A percentile compares a stretch with the other conserved stretches of the same genome.
Evolutionary conservation across 2,329 filamentous ascomycete genomes (phyloP).

Genomic region (Xylogone sp.): DNA sequence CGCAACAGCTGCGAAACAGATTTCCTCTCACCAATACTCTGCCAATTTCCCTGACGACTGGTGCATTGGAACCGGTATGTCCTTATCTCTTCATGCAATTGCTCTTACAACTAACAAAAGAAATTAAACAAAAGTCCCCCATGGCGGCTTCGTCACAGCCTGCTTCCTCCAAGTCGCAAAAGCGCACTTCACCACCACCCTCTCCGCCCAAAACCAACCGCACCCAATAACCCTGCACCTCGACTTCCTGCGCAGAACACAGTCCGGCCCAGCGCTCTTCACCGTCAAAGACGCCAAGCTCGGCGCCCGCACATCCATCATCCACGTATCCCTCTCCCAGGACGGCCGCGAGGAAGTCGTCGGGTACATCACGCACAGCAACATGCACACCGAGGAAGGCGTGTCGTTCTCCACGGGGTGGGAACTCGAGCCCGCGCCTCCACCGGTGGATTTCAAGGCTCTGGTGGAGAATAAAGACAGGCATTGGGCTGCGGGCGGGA

Average conservation of each 20-base stretch:
- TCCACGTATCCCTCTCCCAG: conserved; percentile 59
- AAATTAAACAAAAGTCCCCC: conserved; percentile 63
- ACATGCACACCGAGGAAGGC: conserved; percentile 56
- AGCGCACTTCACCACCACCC: conserved; percentile 55
- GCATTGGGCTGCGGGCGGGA: conserved; percentile 34
- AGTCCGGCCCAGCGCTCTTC: conserved; percentile 52
- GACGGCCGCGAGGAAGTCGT: conserved; percentile 55
- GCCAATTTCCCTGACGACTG: conserved; percentile 54
- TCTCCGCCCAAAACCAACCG: conserved; percentile 54
- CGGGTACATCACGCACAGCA: conserved; percentile 61
- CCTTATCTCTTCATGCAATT: not conserved
- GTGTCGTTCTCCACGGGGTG: conserved; percentile 52
- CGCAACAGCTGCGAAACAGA: conserved; percentile 43
- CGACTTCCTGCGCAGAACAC: conserved; percentile 61
- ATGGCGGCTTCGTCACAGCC: conserved; percentile 67
- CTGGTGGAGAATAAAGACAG: conserved; percentile 39
- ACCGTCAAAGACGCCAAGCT: conserved; percentile 61
- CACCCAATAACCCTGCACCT: conserved; percentile 62
- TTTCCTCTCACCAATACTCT: conserved; percentile 54
- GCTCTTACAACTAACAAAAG: too few relatives aligned
- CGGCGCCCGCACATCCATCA: conserved; percentile 57
- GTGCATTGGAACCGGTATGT: conserved; percentile 60
- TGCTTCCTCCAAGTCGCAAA: conserved; percentile 56
- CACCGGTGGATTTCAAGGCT: conserved; percentile 35
- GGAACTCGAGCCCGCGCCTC: conserved; percentile 34